Evolutionary conservation across 305 asterid species (phyloP), one percentile per base, ranked within the genome.

Genomic region (Fraxinus paxiana): DNA sequence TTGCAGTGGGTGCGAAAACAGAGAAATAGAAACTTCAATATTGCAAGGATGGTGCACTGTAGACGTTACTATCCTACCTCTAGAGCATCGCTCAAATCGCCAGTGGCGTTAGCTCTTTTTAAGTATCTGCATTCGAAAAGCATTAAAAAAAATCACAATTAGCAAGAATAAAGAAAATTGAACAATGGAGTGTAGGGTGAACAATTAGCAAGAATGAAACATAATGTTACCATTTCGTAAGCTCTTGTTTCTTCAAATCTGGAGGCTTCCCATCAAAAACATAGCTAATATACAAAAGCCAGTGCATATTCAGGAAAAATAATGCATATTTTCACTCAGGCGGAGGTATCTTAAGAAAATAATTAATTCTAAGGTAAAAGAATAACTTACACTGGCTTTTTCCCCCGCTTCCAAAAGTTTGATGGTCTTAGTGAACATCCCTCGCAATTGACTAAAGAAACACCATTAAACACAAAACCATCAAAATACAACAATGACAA

Each of bases 331-430:
- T 73, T 33, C 37, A 72, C 33, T 22, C 48, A 74, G 77, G 10
- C 73, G 46, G 83, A 72, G n/a, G 51, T 13, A 43, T 56, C 73
- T 56, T 75, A 34, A 31, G 76, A 80, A 82, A 70, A 81, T 82
- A 67, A 46, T 75, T 73, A 35, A 4, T 35, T 38, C 22, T 10
- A n/a, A 20, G 61, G 75, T 48, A 48, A 83, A 80, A 71, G 77
- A 73, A 81, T 77, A 76, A 86, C 46, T 88, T 93, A 93, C 98
- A 90, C 94, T 70, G 98, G 99, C 89, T 94, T 96, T 59, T 94
- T 92, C 87, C 99, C 99, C 98, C 83, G 99, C 97, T 88, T 96
- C 99, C 90, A 96, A 78, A 85, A 96, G 93, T 89, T 97, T 91
- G 84, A 94, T 94, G 15, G 99, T 96, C 88, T 98, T 87, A 0